Evolutionary conservation across 2,329 filamentous ascomycete species (phyloP).

Genomic region (Coleophoma cylindrospora): DNA sequence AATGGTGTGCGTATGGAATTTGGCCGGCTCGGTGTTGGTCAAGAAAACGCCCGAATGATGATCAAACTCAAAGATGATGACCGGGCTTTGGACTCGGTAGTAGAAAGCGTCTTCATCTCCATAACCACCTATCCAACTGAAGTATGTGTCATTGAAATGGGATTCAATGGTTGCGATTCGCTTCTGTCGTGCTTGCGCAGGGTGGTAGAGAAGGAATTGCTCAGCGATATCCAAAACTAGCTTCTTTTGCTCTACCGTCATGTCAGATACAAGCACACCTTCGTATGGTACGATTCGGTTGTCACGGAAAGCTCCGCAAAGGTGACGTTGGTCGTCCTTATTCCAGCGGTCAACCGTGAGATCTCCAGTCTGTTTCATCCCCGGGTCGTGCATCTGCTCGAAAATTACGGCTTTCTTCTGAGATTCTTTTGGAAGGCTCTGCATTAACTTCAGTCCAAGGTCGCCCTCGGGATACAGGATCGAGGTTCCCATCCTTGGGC

Average conservation of each 20-base stretch:
- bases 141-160: conserved; percentile 64
- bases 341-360: conserved; percentile 60
- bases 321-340: conserved; percentile 70
- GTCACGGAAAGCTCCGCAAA: conserved; percentile 72
- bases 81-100: conserved; percentile 69
- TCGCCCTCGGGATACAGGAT: conserved; percentile 29
- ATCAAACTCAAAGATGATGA: conserved; percentile 70
- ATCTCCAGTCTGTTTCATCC: conserved; percentile 49
- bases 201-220: conserved; percentile 55
- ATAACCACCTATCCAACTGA: conserved; percentile 70
- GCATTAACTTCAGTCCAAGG: conserved; percentile 4
- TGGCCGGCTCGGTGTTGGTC: conserved; percentile 63
- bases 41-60: conserved; percentile 74
- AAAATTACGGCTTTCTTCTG: conserved; percentile 40
- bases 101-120: conserved; percentile 66
- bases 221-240: conserved; percentile 51
- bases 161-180: conserved; percentile 46
- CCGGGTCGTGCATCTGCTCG: conserved; percentile 54
- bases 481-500: conserved; percentile 3
- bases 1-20: conserved; percentile 74
- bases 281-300: conserved; percentile 67
- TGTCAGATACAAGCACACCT: conserved; percentile 48
- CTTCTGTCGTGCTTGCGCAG: conserved; percentile 42
- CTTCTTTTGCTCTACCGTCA: conserved; percentile 37
- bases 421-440: conserved; percentile 4